A percentile compares a stretch with the other conserved stretches of the same genome.
phyloP scores from a whole-genome alignment of 306 rosid species.

The Casuarina cunninghamiana region DNA sequence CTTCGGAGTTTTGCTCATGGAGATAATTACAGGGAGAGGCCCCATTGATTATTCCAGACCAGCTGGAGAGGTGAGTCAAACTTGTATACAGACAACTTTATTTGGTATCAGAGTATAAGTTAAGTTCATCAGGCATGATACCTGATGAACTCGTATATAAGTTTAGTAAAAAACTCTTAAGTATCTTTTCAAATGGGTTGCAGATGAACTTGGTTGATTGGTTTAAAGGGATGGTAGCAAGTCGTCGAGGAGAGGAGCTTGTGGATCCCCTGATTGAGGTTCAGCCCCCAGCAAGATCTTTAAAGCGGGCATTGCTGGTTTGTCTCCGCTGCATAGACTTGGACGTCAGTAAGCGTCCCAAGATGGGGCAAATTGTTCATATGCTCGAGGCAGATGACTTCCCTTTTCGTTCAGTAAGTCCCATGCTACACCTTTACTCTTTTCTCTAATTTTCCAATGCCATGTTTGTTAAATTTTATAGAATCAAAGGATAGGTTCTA shows the following conservation, averaged over 20 bases:
- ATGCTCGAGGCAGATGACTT: constrained; percentile 98
- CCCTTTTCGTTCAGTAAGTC: constrained; percentile 81
- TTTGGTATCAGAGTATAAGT: no score
- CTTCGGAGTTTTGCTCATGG: constrained; percentile 95
- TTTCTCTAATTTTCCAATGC: neutral
- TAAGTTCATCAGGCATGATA: no score
- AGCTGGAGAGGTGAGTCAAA: constrained; percentile 74
- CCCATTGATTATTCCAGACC: constrained; percentile 91
- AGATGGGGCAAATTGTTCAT: constrained; percentile 97
- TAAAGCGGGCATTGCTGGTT: constrained; percentile 79
- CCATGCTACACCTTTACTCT: neutral
- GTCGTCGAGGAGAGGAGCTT: constrained; percentile 81
- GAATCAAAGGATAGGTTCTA: no score
- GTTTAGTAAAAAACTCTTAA: constrained; percentile 5
- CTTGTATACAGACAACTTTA: neutral
- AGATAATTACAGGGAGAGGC: constrained; percentile 92
- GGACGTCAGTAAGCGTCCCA: constrained; percentile 86
- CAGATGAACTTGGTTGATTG: constrained; percentile 98
- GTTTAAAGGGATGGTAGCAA: constrained; percentile 90
- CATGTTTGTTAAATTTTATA: no score
- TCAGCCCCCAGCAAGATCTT: constrained; percentile 71
- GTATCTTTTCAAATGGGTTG: constrained; percentile 20
- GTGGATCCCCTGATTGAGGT: constrained; percentile 75
- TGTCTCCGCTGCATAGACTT: constrained; percentile 90
- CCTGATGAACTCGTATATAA: no score